Percentiles rank a stretch among this genome's conserved stretches.
These are phyloP conservation scores for Nakazawaea populi DNA, from an alignment of 805 yeast genomes.

Conservation along the genomic window DNA sequence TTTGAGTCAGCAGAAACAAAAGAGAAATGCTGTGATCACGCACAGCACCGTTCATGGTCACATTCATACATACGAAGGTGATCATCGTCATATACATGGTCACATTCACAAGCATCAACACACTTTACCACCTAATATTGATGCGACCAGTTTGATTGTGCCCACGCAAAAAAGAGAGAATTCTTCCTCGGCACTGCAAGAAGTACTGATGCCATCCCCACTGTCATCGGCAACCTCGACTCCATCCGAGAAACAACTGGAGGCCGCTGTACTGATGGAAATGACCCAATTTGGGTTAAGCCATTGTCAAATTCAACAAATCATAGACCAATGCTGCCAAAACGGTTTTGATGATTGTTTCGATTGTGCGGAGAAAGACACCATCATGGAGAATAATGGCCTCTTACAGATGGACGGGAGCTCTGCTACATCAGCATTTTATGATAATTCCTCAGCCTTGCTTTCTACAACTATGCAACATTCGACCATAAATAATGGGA, in stretches of 20 bases:
- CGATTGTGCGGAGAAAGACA: conserved; percentile 2
- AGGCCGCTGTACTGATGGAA: background rate
- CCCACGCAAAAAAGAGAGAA: background rate
- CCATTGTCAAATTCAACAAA: conserved; percentile 10
- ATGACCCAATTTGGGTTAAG: background rate
- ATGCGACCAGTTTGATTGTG: background rate
- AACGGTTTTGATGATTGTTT: conserved; percentile 5
- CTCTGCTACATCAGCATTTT: background rate
- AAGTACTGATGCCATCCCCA: background rate
- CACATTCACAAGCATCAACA: conserved; percentile 12
- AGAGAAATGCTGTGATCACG: conserved; percentile 2
- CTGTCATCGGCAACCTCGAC: background rate
- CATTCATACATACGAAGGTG: conserved; percentile 9
- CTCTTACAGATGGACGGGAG: background rate
- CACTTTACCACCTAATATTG: conserved; percentile 6
- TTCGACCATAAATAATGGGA: background rate
- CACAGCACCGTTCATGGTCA: conserved; percentile 11
- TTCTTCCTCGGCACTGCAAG: background rate
- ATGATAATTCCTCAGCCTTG: background rate
- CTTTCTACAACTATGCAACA: background rate
- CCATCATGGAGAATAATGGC: background rate
- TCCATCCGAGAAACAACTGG: background rate
- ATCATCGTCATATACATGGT: conserved; percentile 13
- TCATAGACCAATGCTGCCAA: conserved; percentile 9
- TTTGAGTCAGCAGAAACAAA: background rate